These are phyloP conservation scores for Claviceps arundinis DNA, from an alignment of 2,329 filamentous ascomycete genomes.

Conservation along the genomic window DNA sequence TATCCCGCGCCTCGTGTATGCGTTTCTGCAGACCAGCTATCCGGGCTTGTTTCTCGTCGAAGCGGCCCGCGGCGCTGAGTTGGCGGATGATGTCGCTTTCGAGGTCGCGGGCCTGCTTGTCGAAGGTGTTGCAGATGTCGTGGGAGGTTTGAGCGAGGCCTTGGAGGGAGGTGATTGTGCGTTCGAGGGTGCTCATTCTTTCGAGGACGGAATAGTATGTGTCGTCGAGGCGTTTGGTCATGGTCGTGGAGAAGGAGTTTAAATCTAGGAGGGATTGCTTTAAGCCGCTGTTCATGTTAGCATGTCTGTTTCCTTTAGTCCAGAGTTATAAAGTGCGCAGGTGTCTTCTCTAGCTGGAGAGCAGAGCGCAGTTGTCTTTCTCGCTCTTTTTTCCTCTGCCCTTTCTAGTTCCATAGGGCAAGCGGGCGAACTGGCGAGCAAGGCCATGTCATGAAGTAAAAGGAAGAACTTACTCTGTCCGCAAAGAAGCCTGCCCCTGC, in stretches of 20 bases:
- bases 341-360: too few relatives aligned
- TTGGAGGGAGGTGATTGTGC: constrained; percentile 50
- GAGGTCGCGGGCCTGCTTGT: constrained; percentile 43
- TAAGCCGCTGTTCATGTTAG: constrained; percentile 28
- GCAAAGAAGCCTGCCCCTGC: constrained; percentile 15
- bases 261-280: constrained; percentile 40
- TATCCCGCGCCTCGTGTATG: constrained; percentile 45
- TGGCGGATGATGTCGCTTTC: constrained; percentile 46
- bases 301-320: background rate
- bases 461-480: constrained; percentile 18
- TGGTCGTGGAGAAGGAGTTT: constrained; percentile 44
- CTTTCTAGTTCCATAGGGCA: background rate
- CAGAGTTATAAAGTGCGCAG: too few relatives aligned
- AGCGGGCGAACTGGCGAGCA: too few relatives aligned
- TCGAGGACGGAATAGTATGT: constrained; percentile 63
- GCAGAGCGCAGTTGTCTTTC: background rate
- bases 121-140: constrained; percentile 45
- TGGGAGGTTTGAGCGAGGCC: constrained; percentile 51
- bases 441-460: too few relatives aligned
- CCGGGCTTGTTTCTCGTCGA: constrained; percentile 49
- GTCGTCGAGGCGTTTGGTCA: constrained; percentile 55
- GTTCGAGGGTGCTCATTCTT: constrained; percentile 50
- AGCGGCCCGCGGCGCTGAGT: constrained; percentile 46
- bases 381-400: background rate
- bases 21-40: constrained; percentile 50